phyloP scores from a whole-genome alignment of 2,329 filamentous ascomycete genomes.

The Apiospora aurea region DNA sequence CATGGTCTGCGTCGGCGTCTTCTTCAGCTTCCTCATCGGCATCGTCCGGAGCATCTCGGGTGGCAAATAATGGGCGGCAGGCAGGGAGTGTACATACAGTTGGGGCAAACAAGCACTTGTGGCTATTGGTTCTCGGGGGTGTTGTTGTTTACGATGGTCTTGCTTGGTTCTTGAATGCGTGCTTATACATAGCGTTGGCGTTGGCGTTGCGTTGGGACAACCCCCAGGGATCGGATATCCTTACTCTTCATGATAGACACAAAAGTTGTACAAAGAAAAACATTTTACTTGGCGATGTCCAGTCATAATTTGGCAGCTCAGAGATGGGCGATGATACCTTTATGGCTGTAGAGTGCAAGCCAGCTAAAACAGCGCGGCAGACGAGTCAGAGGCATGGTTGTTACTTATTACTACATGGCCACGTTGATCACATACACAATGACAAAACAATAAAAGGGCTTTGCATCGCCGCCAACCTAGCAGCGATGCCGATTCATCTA shows the following conservation, averaged over 20 bases:
- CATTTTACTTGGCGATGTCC: neutral
- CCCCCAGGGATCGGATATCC: neutral
- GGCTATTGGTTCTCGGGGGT: neutral
- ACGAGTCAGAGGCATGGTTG: too few relatives aligned
- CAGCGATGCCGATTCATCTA: constrained; percentile 24
- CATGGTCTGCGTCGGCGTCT: constrained; percentile 84
- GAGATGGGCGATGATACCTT: neutral
- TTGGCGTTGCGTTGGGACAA: neutral
- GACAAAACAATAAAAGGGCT: neutral
- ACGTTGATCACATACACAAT: neutral
- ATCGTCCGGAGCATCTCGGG: constrained; percentile 45
- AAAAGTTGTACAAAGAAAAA: too few relatives aligned
- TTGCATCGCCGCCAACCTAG: constrained; percentile 24
- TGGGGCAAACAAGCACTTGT: neutral
- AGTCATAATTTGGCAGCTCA: neutral
- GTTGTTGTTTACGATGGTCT: neutral
- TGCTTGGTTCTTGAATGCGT: neutral
- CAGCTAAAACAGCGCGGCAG: neutral
- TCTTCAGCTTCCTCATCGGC: constrained; percentile 59
- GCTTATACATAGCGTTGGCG: constrained; percentile 15
- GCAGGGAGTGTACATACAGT: too few relatives aligned
- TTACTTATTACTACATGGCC: neutral
- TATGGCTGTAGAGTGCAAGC: neutral
- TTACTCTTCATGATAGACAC: neutral
- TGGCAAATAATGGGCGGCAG: constrained; percentile 32